Percentiles rank a stretch among this genome's conserved stretches.
These are phyloP conservation scores for Cyathus striatus DNA, from an alignment of 768 basidiomycete genomes.

Conservation along the genomic window DNA sequence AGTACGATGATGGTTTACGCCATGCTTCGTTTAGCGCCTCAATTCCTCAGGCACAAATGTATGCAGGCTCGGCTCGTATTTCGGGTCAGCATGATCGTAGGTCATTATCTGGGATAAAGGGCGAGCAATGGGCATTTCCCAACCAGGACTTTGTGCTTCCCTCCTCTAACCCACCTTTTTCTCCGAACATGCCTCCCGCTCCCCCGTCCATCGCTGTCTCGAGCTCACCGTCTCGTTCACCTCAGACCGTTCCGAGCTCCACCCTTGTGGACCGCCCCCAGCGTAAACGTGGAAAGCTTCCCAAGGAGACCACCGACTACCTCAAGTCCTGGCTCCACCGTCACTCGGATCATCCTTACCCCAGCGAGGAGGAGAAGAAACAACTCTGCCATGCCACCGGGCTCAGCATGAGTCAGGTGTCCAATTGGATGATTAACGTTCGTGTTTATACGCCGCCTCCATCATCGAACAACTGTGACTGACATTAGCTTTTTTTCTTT, in stretches of 20 bases:
- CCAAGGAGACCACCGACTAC: constrained; percentile 87
- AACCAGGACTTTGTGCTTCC: constrained; percentile 52
- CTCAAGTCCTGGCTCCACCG: constrained; percentile 86
- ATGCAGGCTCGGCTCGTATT: constrained; percentile 63
- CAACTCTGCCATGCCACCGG: constrained; percentile 83
- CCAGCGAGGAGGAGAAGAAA: constrained; percentile 88
- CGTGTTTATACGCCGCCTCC: constrained; percentile 14
- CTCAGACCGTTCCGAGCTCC: constrained; percentile 45
- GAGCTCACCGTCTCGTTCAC: constrained; percentile 49
- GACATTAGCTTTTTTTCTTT: no score
- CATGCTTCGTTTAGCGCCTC: constrained; percentile 63
- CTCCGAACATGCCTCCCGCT: constrained; percentile 40
- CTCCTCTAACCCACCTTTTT: constrained; percentile 33
- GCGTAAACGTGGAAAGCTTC: constrained; percentile 82
- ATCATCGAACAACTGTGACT: constrained; percentile 6
- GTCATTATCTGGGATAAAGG: constrained; percentile 51
- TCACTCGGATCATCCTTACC: constrained; percentile 87
- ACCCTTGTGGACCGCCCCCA: constrained; percentile 71
- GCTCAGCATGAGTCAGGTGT: constrained; percentile 84
- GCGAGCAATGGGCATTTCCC: constrained; percentile 71
- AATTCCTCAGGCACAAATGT: constrained; percentile 60
- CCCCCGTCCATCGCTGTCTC: constrained; percentile 37
- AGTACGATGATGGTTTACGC: constrained; percentile 69
- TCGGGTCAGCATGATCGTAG: constrained; percentile 67
- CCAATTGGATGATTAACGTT: constrained; percentile 92